These are phyloP conservation scores for Metarhizium rileyi DNA, from an alignment of 2,329 filamentous ascomycete species.

Conservation along the genomic window DNA sequence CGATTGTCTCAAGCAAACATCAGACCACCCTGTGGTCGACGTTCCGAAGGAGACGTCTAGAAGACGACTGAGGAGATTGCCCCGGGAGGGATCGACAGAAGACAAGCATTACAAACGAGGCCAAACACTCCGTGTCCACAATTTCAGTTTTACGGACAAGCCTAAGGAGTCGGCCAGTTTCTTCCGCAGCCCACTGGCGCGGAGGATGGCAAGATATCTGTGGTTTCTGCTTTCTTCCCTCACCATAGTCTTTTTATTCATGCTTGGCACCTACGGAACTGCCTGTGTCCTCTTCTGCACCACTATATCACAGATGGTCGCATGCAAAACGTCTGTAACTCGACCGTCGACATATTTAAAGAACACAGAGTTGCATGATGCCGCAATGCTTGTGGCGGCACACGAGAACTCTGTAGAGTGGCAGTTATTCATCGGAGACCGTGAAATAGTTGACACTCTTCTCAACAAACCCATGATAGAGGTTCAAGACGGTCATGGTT, in stretches of 20 bases:
- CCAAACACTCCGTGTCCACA: neutral
- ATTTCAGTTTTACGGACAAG: neutral
- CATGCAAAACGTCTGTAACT: conserved; percentile 5
- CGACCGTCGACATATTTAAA: conserved; percentile 13
- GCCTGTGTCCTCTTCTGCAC: conserved; percentile 11
- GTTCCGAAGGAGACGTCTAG: neutral
- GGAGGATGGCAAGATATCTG: neutral
- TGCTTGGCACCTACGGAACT: conserved; percentile 10
- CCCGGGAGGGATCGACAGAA: neutral
- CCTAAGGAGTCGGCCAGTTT: neutral
- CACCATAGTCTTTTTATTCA: neutral
- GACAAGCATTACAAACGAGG: neutral
- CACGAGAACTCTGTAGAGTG: too few species aligned
- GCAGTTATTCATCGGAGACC: too few species aligned
- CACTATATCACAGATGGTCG: conserved; percentile 12
- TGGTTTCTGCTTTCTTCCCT: neutral
- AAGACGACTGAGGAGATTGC: neutral
- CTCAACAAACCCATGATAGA: conserved; percentile 19
- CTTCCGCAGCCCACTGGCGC: neutral
- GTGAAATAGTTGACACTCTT: too few species aligned
- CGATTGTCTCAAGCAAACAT: neutral
- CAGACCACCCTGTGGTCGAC: neutral
- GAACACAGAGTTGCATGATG: conserved; percentile 17
- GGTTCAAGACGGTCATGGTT: conserved; percentile 2
- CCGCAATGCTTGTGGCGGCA: conserved; percentile 19